Evolutionary conservation across 768 basidiomycete species (phyloP).

Genomic region (Termitomyces sp.): DNA sequence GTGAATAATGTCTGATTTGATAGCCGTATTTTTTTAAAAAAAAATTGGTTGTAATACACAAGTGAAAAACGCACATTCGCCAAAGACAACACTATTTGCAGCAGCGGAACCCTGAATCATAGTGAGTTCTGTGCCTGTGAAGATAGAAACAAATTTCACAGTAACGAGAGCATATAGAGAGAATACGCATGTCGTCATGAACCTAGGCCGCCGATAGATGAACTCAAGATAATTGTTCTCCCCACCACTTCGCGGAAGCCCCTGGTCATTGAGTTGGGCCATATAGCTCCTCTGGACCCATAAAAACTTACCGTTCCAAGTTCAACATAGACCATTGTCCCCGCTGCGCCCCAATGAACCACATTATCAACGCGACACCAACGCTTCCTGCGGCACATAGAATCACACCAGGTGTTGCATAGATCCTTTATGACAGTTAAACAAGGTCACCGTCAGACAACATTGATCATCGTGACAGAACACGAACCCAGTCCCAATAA

Average conservation of each 20-base stretch:
- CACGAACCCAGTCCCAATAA: slow-evolving; percentile 66
- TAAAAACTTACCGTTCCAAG: slow-evolving; percentile 54
- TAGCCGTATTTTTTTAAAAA: not conserved
- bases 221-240: slow-evolving; percentile 76
- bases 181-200: slow-evolving; percentile 55
- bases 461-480: not conserved
- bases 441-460: not conserved
- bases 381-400: slow-evolving; percentile 64
- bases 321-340: slow-evolving; percentile 71
- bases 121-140: slow-evolving; percentile 20
- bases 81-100: slow-evolving; percentile 60
- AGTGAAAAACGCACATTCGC: slow-evolving; percentile 50
- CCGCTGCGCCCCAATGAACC: slow-evolving; percentile 64
- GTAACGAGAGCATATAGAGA: slow-evolving; percentile 34
- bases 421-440: slow-evolving; percentile 39
- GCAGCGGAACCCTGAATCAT: slow-evolving; percentile 57
- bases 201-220: slow-evolving; percentile 60
- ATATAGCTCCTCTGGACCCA: not conserved
- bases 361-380: slow-evolving; percentile 62
- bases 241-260: slow-evolving; percentile 63
- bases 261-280: slow-evolving; percentile 40
- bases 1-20: slow-evolving; percentile 49
- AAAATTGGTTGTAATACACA: not conserved
- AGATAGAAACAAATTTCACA: slow-evolving; percentile 26
- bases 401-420: slow-evolving; percentile 65